Evolutionary conservation across 257 asterid genomes (phyloP), one percentile per base, ranked within the genome.

Genomic region (Schizonepeta tenuifolia): DNA sequence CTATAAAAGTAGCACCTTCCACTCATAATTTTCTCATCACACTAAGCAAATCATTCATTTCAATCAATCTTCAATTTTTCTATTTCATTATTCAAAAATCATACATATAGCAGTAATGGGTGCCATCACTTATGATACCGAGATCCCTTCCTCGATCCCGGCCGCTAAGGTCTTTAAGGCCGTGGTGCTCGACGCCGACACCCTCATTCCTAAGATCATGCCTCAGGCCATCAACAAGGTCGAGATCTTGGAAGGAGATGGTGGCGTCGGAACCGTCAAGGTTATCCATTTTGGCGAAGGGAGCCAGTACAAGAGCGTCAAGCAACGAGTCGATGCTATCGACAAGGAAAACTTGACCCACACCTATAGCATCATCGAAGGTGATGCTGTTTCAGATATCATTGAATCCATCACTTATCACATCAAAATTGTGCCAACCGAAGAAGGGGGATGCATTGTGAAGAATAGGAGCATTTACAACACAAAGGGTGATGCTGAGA

Each of bases 111-210:
- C 33, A 60, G 3, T 13, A n/a, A 79, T 76, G 83, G 81, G 76
- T 40, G 67, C 69, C 66, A 58, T 49, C 41, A 64, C 75, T 57
- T 72, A 38, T 12, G 77, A 69, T 7, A 35, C 38, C 10, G 83
- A 81, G 68, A 71, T 53, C 33, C 17, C 76, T 62, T 72, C 83
- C 5, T 31, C 78, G 20, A 1, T 81, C 69, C 18, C 88, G 0
- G 78, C 82, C 0, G 50, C 75, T 1, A 81, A 74, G 80, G 7
- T 86, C 55, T 86, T 81, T 74, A 81, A 79, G 56, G 85, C 85
- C 28, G 3, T 83, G 3, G 51, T 77, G 38, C 49, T 65, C 7
- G 82, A 83, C 49, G 35, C 76, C 7, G 75, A 81, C 31, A 77
- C 62, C 77, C 75, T 79, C 74, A 18, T 73, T 0, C 88, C 86